phyloP scores from a whole-genome alignment of 495 filamentous ascomycete genomes.

The Penicillium goetzii region DNA sequence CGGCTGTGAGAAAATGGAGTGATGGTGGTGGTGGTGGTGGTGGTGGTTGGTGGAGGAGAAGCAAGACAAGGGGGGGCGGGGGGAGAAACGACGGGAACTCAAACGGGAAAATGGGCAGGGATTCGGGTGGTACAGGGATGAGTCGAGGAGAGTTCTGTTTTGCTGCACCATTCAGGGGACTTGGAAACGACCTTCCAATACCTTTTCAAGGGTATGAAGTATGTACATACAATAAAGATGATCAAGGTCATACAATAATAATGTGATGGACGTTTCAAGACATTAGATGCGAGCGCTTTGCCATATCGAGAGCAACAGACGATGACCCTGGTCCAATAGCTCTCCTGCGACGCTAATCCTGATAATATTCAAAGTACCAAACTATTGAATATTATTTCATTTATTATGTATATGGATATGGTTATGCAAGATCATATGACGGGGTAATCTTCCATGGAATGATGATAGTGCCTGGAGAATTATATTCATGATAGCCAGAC shows the following conservation, averaged over 20 bases:
- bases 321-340: constrained; percentile 1
- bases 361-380: background rate
- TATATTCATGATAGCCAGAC: background rate
- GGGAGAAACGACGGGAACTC: constrained; percentile 16
- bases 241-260: background rate
- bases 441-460: background rate
- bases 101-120: constrained; percentile 21
- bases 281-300: background rate
- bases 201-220: background rate
- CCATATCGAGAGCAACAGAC: constrained; percentile 1
- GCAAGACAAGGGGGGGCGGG: background rate
- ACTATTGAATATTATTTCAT: background rate
- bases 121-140: constrained; percentile 6
- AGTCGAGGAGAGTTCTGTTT: background rate
- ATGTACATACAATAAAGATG: background rate
- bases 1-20: background rate
- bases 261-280: background rate
- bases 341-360: background rate
- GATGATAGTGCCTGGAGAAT: background rate
- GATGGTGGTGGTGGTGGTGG: background rate
- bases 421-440: background rate
- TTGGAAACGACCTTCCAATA: background rate
- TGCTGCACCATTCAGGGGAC: constrained; percentile 25
- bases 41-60: background rate
- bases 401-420: too few relatives aligned